phyloP scores from a whole-genome alignment of 257 asterid species.

The Nicotiana paniculata region DNA sequence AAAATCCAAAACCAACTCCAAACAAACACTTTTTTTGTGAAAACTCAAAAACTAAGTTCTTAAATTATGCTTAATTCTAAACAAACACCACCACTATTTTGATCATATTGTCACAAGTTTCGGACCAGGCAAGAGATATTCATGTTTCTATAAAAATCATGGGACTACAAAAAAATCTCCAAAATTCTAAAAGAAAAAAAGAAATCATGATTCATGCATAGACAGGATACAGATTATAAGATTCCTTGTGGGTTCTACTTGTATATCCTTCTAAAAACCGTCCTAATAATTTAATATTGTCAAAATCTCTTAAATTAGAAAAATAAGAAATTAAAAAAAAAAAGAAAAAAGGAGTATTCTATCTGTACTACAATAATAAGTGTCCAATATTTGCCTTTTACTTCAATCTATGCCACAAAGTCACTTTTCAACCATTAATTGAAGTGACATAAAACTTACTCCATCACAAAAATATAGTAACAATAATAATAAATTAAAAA shows the following conservation, averaged over 20 bases:
- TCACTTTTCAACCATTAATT: neutral
- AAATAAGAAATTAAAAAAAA: neutral
- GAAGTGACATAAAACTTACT: neutral
- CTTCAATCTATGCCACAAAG: slow-evolving; percentile 1
- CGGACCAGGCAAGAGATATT: neutral
- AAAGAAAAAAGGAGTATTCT: neutral
- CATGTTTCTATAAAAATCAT: neutral
- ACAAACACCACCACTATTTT: no score
- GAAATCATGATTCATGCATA: neutral
- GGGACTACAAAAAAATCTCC: neutral
- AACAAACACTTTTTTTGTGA: no score
- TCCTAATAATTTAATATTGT: neutral
- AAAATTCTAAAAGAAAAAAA: neutral
- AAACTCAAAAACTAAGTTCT: no score
- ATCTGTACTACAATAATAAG: slow-evolving; percentile 1
- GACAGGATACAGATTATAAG: neutral
- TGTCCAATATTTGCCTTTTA: slow-evolving; percentile 64
- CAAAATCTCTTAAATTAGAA: neutral
- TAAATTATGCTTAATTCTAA: no score
- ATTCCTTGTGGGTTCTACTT: neutral
- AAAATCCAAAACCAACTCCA: no score
- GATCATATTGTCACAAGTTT: neutral
- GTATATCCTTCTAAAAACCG: neutral
- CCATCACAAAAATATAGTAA: no score
- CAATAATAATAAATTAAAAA: no score